Percentiles rank a stretch among this genome's conserved stretches.
Conservation (phyloP, 768 basidiomycete genomes). For the Russula brevipes region DNA sequence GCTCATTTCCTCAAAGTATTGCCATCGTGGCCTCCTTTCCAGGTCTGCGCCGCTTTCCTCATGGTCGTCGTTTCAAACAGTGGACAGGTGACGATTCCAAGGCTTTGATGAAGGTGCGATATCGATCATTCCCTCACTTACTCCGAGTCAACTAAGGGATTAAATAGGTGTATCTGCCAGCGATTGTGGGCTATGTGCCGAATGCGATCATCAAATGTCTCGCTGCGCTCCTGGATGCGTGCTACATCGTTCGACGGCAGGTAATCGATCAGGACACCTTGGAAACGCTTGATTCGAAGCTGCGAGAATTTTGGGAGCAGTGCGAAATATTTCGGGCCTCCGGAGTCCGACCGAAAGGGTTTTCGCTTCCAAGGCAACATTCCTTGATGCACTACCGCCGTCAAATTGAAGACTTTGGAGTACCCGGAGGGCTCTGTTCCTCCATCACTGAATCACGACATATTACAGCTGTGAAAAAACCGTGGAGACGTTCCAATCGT, state of each 20-base stretch:
- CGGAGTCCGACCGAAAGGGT: not conserved
- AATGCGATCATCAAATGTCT: not conserved
- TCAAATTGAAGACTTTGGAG: not conserved
- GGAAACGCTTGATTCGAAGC: not conserved
- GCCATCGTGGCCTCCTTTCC: not conserved
- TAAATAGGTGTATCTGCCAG: not conserved
- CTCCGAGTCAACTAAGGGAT: not conserved
- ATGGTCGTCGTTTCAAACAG: not conserved
- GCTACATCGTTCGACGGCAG: constrained; percentile 14
- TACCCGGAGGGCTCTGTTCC: not conserved
- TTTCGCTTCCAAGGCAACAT: not conserved
- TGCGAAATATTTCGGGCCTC: not conserved
- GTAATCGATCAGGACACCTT: not conserved
- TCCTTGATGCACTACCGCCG: not conserved
- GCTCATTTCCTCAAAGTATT: not conserved
- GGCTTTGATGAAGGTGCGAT: not conserved
- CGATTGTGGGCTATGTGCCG: not conserved
- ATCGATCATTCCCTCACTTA: not conserved
- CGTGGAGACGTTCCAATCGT: not conserved
- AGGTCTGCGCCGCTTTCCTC: not conserved
- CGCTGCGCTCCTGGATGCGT: constrained; percentile 9
- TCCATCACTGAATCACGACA: not conserved
- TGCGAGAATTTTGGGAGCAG: not conserved
- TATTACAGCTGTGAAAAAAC: not conserved
- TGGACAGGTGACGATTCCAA: not conserved